These are phyloP conservation scores for Murraya paniculata DNA, from an alignment of 345 rosid genomes.

Conservation along the genomic window DNA sequence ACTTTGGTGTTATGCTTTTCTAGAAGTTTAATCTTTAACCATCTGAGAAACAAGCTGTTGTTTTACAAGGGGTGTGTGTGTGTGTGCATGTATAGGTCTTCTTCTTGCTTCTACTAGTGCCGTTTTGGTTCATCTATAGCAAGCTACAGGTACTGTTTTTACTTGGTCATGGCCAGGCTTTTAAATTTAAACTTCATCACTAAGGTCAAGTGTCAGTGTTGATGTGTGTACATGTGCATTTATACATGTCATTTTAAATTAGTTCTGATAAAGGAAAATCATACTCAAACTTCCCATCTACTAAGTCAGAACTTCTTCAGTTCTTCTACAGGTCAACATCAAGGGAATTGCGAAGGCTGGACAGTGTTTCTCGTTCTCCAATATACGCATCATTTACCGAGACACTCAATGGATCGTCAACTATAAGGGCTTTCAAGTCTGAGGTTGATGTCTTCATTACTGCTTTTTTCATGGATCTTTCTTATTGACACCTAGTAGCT, in stretches of 20 bases:
- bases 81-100: constrained; percentile 47
- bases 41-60: not conserved
- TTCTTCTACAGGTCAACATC: constrained; percentile 95
- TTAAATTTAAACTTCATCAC: constrained; percentile 8
- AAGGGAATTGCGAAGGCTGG: constrained; percentile 87
- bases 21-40: not conserved
- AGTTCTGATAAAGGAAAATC: not conserved
- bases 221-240: not conserved
- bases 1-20: not conserved
- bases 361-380: constrained; percentile 92
- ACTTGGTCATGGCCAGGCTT: constrained; percentile 3
- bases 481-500: not conserved
- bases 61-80: constrained; percentile 1
- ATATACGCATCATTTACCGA: constrained; percentile 86
- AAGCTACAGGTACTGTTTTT: constrained; percentile 69
- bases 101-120: constrained; percentile 76
- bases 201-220: not conserved
- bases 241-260: not conserved
- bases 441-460: constrained; percentile 47
- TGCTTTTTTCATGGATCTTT: not conserved
- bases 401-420: constrained; percentile 88
- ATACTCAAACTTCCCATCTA: not conserved
- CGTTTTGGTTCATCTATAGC: constrained; percentile 88
- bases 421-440: constrained; percentile 81
- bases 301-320: constrained; percentile 46